Percentiles rank a stretch among this genome's conserved stretches.
Evolutionary conservation across 306 rosid genomes (phyloP).

Genomic region (Neltuma alba): DNA sequence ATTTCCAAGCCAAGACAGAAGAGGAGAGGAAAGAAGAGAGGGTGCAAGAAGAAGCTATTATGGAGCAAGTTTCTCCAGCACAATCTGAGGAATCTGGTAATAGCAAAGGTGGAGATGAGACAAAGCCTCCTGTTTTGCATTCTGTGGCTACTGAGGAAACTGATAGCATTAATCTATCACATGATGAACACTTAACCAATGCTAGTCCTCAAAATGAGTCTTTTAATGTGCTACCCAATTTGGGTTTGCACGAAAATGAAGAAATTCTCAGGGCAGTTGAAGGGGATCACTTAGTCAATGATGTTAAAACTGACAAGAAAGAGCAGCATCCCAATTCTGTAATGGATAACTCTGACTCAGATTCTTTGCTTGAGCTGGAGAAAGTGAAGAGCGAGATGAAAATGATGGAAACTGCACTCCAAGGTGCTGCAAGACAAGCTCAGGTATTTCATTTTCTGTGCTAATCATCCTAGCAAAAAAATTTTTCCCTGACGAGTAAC

Average conservation of each 20-base stretch:
- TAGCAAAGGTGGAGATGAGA: constrained; percentile 44
- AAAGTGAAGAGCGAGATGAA: constrained; percentile 80
- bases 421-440: constrained; percentile 98
- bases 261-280: constrained; percentile 42
- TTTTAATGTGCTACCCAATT: constrained; percentile 36
- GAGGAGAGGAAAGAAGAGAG: constrained; percentile 46
- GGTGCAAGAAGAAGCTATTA: constrained; percentile 50
- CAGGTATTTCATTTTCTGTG: constrained; percentile 65
- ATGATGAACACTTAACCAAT: constrained; percentile 41
- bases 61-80: constrained; percentile 42
- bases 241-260: constrained; percentile 50
- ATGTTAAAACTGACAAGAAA: constrained; percentile 46
- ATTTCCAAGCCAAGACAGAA: constrained; percentile 46
- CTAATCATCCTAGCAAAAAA: constrained; percentile 26
- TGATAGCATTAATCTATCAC: constrained; percentile 39
- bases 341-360: constrained; percentile 45
- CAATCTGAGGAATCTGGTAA: constrained; percentile 46
- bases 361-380: constrained; percentile 67
- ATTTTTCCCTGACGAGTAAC: constrained; percentile 17
- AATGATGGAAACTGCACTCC: constrained; percentile 97
- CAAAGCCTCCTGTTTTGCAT: constrained; percentile 43
- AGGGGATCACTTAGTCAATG: constrained; percentile 42
- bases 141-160: constrained; percentile 48
- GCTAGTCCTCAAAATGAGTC: constrained; percentile 49
- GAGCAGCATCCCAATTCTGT: constrained; percentile 53